Base-by-base conservation (phyloP, 2,329 filamentous ascomycete genomes). In the Biscogniauxia marginata region DNA sequence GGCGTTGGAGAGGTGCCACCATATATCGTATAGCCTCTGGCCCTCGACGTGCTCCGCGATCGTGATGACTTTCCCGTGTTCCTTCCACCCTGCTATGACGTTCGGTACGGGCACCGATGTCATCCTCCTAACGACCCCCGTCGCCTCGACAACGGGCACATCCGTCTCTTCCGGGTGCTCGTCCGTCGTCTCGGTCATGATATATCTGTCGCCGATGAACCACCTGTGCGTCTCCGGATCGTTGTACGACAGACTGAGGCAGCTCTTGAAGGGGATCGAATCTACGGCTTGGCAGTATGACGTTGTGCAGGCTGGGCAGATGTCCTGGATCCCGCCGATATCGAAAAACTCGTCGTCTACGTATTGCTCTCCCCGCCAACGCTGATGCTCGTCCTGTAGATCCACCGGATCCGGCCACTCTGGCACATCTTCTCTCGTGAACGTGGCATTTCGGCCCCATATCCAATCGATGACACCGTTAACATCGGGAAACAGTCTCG, bases 81-180 rank as follows among this genome's bases (percentile, higher is more conserved):
- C 67, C 46, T 65, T 69, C 68, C 68, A 70, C 3, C 63, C 63
- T 13, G 64, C 63, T 7, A 64, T 56, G 19, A 70, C 57, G 43
- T 56, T 60, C 1, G 61, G 65, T 1, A 64, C 57, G 7, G 67
- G 68, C 7, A 68, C 61, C 2, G 45, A 50, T 8, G 52, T 60
- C 8, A 49, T 46, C 16, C 39, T 54, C 18, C 50, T 53, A 3
- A 69, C 34, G 7, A 65, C 34, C 30, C 60, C 49, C 7, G 56
- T 52, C 0, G 63, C 65, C 24, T 65, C 50, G 9, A 60, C 58
- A 7, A 66, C 43, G 4, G 65, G 59, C 7, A 65, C 59, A 5
- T 64, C 52, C 8, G 53, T 54, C 18, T 59, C 53, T 13, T 59
- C 59, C 4, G 58, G 57, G 39, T 55, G 56, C 8, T 61, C 59